A percentile compares a stretch with the other conserved stretches of the same genome.
Conservation (phyloP, 1,284 basidiomycete species). For the Boletus hoseneyae region DNA sequence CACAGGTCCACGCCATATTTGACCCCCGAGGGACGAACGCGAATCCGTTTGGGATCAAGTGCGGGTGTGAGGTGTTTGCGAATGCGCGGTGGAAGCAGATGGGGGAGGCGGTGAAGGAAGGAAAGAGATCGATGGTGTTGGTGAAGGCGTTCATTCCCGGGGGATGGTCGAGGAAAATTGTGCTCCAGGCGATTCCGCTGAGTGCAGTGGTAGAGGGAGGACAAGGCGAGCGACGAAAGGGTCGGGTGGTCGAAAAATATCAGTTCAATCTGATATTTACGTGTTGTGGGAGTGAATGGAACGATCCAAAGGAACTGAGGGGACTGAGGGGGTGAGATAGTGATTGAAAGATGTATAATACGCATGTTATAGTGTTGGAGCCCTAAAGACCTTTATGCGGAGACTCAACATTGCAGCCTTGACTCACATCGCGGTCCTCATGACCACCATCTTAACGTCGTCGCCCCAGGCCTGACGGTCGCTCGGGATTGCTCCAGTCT, state of each 20-base stretch:
- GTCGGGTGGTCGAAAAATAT: conserved; percentile 10
- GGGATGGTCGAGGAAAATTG: conserved; percentile 26
- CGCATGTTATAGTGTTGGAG: too few species aligned
- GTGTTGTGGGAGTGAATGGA: conserved; percentile 19
- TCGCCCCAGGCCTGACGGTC: too few species aligned
- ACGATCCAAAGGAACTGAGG: background rate
- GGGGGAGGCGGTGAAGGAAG: conserved; percentile 16
- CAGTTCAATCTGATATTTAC: conserved; percentile 27
- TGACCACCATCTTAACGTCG: too few species aligned
- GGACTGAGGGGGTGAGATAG: background rate
- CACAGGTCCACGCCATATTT: conserved; percentile 13
- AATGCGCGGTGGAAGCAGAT: conserved; percentile 27
- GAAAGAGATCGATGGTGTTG: conserved; percentile 17
- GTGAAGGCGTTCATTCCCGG: conserved; percentile 30
- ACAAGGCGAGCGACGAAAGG: conserved; percentile 1
- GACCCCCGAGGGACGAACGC: conserved; percentile 21
- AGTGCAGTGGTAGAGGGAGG: conserved; percentile 9
- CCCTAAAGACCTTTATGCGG: too few species aligned
- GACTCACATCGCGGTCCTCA: too few species aligned
- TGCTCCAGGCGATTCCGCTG: conserved; percentile 29
- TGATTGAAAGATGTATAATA: too few species aligned
- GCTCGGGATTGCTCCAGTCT: too few species aligned
- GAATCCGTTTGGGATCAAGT: conserved; percentile 27
- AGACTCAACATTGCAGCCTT: too few species aligned
- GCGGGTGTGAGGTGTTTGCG: conserved; percentile 23